Conservation (phyloP, 2,329 filamentous ascomycete genomes). For the Golovinomyces cichoracearum region DNA sequence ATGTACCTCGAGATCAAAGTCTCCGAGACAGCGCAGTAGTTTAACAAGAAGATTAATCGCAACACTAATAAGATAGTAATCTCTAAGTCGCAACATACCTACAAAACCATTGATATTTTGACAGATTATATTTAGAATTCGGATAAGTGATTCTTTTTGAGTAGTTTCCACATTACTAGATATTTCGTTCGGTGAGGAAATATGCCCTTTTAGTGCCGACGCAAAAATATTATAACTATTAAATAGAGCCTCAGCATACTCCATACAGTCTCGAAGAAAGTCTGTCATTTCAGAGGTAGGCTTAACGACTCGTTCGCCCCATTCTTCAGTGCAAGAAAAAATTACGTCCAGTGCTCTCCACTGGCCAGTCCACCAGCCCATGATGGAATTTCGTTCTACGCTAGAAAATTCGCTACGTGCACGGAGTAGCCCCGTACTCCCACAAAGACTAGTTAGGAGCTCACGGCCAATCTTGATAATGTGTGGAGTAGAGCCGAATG, state of each 20-base stretch:
- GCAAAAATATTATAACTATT: conserved; percentile 65
- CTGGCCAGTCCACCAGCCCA: conserved; percentile 56
- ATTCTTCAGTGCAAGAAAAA: conserved; percentile 58
- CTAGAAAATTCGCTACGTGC: conserved; percentile 6
- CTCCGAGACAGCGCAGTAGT: conserved; percentile 54
- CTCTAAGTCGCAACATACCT: conserved; percentile 73
- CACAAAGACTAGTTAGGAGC: conserved; percentile 29
- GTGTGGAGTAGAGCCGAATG: conserved; percentile 32
- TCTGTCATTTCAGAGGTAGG: conserved; percentile 45
- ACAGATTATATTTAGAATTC: conserved; percentile 38
- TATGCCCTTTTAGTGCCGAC: conserved; percentile 17
- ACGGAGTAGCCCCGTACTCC: conserved; percentile 25
- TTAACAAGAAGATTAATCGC: conserved; percentile 65
- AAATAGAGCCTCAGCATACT: conserved; percentile 66
- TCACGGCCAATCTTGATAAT: conserved; percentile 31
- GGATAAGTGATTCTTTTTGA: conserved; percentile 19
- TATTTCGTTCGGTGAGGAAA: conserved; percentile 14
- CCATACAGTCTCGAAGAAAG: conserved; percentile 85
- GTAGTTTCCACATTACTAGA: conserved; percentile 11
- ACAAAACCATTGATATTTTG: conserved; percentile 42
- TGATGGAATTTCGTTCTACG: conserved; percentile 19
- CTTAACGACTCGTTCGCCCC: conserved; percentile 39
- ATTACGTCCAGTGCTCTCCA: conserved; percentile 64
- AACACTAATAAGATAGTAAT: conserved; percentile 59
- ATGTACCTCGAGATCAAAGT: conserved; percentile 47